Evolutionary conservation across 305 asterid species (phyloP).

Genomic region (Vinca major): DNA sequence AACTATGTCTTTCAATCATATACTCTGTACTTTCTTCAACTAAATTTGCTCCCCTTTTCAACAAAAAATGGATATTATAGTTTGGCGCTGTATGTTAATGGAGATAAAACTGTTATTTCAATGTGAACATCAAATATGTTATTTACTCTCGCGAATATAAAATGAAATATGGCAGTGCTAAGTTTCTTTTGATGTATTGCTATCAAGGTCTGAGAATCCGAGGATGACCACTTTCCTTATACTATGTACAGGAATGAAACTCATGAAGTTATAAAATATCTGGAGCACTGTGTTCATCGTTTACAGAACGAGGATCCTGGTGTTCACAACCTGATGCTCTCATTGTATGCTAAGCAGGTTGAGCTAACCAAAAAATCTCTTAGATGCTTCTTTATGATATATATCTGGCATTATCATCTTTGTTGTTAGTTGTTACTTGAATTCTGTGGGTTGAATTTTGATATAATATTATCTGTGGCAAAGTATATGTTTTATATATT

Average conservation of each 20-base stretch:
- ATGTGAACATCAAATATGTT: neutral
- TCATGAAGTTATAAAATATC: constrained; percentile 87
- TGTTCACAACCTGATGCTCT: constrained; percentile 82
- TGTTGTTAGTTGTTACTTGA: neutral
- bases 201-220: constrained; percentile 5
- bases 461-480: neutral
- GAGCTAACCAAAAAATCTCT: constrained; percentile 20
- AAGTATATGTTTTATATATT: neutral
- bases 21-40: too few relatives aligned
- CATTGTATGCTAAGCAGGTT: constrained; percentile 88
- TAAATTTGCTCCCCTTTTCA: too few relatives aligned
- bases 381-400: constrained; percentile 10
- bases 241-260: constrained; percentile 80
- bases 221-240: constrained; percentile 6
- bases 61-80: too few relatives aligned
- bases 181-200: neutral
- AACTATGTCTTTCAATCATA: too few relatives aligned
- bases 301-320: constrained; percentile 97
- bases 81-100: neutral
- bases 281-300: constrained; percentile 86
- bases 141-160: neutral
- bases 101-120: neutral
- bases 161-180: neutral
- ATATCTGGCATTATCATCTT: neutral
- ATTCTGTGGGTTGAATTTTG: neutral